phyloP scores from a whole-genome alignment of 495 filamentous ascomycete species.

The Xylaria sp. region DNA sequence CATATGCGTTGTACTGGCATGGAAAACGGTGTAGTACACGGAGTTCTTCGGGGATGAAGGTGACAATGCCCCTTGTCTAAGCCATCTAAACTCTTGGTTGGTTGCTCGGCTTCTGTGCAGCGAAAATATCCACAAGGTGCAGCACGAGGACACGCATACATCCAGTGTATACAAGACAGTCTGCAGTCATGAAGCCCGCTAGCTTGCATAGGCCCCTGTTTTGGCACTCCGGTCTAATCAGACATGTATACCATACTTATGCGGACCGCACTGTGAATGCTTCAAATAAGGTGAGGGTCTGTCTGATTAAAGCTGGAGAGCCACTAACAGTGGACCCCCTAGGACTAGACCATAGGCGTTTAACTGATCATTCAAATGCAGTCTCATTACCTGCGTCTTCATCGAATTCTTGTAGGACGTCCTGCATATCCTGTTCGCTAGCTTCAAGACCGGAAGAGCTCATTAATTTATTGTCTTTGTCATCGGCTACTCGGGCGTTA shows the following conservation, averaged over 20 bases:
- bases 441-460: conserved; percentile 77
- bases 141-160: not conserved
- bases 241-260: not conserved
- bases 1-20: conserved; percentile 4
- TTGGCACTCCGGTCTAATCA: not conserved
- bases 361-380: conserved; percentile 15
- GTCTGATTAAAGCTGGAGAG: not conserved
- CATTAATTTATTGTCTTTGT: conserved; percentile 87
- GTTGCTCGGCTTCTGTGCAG: conserved; percentile 3
- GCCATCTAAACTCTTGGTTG: not conserved
- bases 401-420: conserved; percentile 29
- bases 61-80: not conserved
- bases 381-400: conserved; percentile 15
- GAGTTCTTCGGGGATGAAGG: not conserved
- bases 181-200: not conserved
- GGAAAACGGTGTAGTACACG: not conserved
- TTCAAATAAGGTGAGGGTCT: not conserved
- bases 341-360: not conserved
- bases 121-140: not conserved
- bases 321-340: not conserved
- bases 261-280: not conserved
- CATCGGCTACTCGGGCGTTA: conserved; percentile 61
- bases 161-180: not conserved
- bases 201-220: not conserved
- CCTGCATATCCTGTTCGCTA: conserved; percentile 59